Percentiles rank a stretch among this genome's conserved stretches.
Conservation (phyloP, 2,329 filamentous ascomycete genomes). For the Chaetomium strumarium region DNA sequence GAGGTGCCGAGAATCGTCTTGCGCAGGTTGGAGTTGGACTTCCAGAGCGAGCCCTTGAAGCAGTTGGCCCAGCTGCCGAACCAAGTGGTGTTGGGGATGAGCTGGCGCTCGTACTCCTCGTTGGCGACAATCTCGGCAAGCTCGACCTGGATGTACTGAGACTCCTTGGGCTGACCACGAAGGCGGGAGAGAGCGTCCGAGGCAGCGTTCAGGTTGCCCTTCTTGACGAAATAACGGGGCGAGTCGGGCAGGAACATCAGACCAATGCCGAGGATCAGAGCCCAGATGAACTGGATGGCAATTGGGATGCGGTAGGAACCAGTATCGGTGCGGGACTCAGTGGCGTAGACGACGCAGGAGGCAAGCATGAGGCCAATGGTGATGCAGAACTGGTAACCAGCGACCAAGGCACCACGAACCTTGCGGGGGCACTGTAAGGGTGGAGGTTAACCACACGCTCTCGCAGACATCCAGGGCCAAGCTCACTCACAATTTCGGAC, state of each 20-base stretch:
- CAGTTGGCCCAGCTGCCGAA: conserved; percentile 63
- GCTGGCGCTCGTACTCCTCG: conserved; percentile 72
- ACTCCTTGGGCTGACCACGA: conserved; percentile 67
- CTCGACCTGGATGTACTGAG: conserved; percentile 70
- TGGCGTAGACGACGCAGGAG: conserved; percentile 67
- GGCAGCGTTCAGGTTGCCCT: conserved; percentile 61
- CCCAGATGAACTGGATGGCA: conserved; percentile 73
- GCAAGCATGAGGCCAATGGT: conserved; percentile 63
- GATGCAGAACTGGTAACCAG: conserved; percentile 31
- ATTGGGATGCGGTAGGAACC: conserved; percentile 77
- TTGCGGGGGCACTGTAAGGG: conserved; percentile 50
- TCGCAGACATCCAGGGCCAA: no score
- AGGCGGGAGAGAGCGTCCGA: conserved; percentile 57
- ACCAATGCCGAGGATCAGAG: conserved; percentile 65
- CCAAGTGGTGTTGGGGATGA: conserved; percentile 61
- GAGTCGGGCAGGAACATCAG: conserved; percentile 77
- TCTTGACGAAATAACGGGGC: conserved; percentile 79
- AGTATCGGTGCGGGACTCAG: conserved; percentile 54
- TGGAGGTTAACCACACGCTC: not conserved
- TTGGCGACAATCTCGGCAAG: conserved; percentile 84
- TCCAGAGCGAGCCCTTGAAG: conserved; percentile 59
- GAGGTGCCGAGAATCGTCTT: conserved; percentile 66
- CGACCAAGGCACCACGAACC: conserved; percentile 42
- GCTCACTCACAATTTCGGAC: conserved; percentile 62
- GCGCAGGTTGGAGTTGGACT: conserved; percentile 61